Conservation (phyloP, 306 rosid genomes). For the Fagus sylvatica region DNA sequence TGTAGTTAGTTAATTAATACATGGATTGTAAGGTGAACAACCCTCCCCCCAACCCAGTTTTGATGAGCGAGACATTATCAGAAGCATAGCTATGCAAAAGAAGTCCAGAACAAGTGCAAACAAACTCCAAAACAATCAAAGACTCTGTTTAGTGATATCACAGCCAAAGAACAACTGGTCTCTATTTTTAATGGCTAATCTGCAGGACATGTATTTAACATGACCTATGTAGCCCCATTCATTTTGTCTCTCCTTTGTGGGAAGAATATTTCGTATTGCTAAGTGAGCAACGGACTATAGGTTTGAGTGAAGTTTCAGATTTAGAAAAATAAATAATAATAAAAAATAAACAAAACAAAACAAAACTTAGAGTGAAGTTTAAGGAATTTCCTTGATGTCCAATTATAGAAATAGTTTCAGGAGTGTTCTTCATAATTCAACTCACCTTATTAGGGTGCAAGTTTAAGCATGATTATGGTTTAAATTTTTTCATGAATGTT, state of each 20-base stretch:
- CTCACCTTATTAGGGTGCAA: background rate
- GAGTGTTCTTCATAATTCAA: background rate
- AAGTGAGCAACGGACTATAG: background rate
- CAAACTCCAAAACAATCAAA: too few species aligned
- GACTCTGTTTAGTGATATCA: background rate
- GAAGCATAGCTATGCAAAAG: too few species aligned
- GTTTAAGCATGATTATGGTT: background rate
- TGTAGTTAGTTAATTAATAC: too few species aligned
- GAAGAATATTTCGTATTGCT: background rate
- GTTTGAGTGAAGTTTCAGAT: background rate
- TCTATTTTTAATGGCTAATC: background rate
- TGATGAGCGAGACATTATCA: too few species aligned
- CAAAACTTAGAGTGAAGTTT: too few species aligned
- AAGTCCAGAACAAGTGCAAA: too few species aligned
- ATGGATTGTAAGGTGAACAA: too few species aligned
- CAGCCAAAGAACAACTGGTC: background rate
- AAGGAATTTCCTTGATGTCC: too few species aligned
- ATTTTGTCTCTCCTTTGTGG: background rate
- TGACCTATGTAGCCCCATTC: background rate
- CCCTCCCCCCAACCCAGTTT: too few species aligned
- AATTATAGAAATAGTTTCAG: background rate
- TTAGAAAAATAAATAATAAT: too few species aligned
- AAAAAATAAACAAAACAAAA: too few species aligned
- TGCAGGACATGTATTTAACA: background rate
- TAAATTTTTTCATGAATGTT: background rate